Percentiles rank a stretch among this genome's conserved stretches.
Evolutionary conservation across 148 eudicot genomes (phyloP).

Genomic region (Dianthus caryophyllus): DNA sequence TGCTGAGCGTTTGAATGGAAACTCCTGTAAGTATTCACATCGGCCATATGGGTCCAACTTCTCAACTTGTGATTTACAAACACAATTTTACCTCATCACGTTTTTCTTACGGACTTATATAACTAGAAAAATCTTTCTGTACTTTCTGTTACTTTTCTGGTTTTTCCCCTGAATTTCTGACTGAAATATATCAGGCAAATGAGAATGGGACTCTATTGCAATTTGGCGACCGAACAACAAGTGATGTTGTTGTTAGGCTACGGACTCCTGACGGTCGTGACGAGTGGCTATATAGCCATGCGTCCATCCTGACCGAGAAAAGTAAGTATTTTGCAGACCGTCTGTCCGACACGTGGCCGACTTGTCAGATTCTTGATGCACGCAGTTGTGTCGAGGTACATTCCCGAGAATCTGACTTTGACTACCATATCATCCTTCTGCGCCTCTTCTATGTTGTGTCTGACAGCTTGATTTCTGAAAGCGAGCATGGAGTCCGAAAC

Average conservation of each 20-base stretch:
- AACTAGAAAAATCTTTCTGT: background rate
- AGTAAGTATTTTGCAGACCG: constrained; percentile 92
- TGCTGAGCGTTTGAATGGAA: constrained; percentile 31
- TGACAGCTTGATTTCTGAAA: constrained; percentile 36
- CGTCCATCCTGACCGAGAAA: constrained; percentile 53
- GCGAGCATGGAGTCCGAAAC: constrained; percentile 60
- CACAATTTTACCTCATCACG: too few relatives aligned
- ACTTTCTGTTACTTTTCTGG: background rate
- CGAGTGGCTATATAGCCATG: constrained; percentile 85
- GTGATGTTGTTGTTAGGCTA: constrained; percentile 86
- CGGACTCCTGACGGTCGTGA: constrained; percentile 78
- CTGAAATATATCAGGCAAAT: constrained; percentile 33
- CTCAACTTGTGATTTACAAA: background rate
- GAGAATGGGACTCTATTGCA: constrained; percentile 27
- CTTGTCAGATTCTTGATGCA: constrained; percentile 89
- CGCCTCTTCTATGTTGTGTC: constrained; percentile 53
- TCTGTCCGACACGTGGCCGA: constrained; percentile 91
- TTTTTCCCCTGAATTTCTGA: background rate
- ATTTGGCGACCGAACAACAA: constrained; percentile 78
- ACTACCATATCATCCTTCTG: constrained; percentile 61
- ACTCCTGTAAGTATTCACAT: constrained; percentile 27
- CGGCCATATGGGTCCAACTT: background rate
- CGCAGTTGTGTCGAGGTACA: constrained; percentile 83
- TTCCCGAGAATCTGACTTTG: constrained; percentile 67
- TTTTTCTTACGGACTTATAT: too few relatives aligned